phyloP scores from a whole-genome alignment of 208 protist species.

The Leishmania amazonensis region DNA sequence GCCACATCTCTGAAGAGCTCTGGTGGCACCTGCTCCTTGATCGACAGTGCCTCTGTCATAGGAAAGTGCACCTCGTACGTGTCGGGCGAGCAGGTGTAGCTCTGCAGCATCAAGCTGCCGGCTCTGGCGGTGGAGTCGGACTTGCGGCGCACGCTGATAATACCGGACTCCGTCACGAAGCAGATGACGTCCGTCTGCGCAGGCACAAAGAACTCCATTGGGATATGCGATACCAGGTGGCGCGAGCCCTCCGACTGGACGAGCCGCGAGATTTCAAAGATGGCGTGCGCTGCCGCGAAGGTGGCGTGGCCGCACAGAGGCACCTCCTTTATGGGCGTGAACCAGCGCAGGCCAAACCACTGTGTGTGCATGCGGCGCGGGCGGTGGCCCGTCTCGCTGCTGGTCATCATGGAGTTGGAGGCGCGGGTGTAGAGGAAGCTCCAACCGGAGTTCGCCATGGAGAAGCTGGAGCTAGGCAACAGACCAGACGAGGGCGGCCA shows the following conservation, averaged over 20 bases:
- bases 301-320: conserved; percentile 77
- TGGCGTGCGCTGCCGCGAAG: conserved; percentile 70
- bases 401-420: conserved; percentile 23
- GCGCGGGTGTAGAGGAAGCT: conserved; percentile 46
- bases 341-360: conserved; percentile 84
- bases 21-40: conserved; percentile 38
- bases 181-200: conserved; percentile 60
- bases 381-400: conserved; percentile 27
- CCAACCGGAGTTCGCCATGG: conserved; percentile 45
- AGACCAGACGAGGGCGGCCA: conserved; percentile 37
- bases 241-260: conserved; percentile 37
- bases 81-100: conserved; percentile 35
- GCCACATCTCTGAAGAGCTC: conserved; percentile 31
- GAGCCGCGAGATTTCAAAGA: conserved; percentile 64
- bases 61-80: conserved; percentile 74
- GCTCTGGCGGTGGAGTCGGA: background rate
- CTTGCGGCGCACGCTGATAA: conserved; percentile 55
- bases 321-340: conserved; percentile 67
- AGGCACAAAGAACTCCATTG: conserved; percentile 63
- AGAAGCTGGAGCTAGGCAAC: conserved; percentile 53
- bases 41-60: conserved; percentile 41
- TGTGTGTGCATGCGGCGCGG: conserved; percentile 60
- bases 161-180: conserved; percentile 57
- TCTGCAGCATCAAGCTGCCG: conserved; percentile 22
- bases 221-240: conserved; percentile 46